Conservation (phyloP, 192 early-diverging fungal species). For the Umbelopsis sp. region DNA sequence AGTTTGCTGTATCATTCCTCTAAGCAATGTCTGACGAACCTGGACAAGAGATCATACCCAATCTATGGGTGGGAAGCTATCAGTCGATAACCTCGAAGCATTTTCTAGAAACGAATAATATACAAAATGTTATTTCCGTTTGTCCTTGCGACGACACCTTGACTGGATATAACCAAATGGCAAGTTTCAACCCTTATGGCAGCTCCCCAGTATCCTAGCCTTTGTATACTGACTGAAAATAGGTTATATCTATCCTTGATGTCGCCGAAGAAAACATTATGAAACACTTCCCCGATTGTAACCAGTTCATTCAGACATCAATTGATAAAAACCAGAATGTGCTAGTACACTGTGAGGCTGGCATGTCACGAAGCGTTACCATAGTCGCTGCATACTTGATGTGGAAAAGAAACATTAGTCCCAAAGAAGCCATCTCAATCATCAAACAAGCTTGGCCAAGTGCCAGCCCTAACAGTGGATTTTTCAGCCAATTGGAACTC, state of each 20-base stretch:
- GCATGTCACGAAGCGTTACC: constrained; percentile 71
- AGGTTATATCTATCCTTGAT: constrained; percentile 49
- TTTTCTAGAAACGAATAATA: constrained; percentile 36
- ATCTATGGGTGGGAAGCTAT: constrained; percentile 35
- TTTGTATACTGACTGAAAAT: neutral
- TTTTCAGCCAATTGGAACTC: constrained; percentile 62
- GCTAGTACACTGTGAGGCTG: constrained; percentile 72
- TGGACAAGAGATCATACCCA: constrained; percentile 33
- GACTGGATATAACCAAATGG: constrained; percentile 14
- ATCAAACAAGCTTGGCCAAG: constrained; percentile 17
- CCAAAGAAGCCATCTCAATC: constrained; percentile 50
- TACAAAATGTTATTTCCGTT: constrained; percentile 32
- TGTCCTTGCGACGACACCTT: constrained; percentile 23
- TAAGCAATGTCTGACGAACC: constrained; percentile 9
- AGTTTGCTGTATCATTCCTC: neutral
- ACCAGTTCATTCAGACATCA: constrained; percentile 58
- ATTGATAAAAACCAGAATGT: constrained; percentile 52
- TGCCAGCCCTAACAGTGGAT: constrained; percentile 64
- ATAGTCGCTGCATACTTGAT: constrained; percentile 71
- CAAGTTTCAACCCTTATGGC: neutral
- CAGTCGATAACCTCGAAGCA: constrained; percentile 26
- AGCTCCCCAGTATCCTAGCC: neutral
- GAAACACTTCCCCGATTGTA: constrained; percentile 68
- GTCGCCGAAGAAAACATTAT: constrained; percentile 66
- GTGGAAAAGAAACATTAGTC: constrained; percentile 49